Percentiles rank a stretch among this genome's conserved stretches.
Conservation (phyloP, 768 basidiomycete species). For the Macrolepiota albuminosa region DNA sequence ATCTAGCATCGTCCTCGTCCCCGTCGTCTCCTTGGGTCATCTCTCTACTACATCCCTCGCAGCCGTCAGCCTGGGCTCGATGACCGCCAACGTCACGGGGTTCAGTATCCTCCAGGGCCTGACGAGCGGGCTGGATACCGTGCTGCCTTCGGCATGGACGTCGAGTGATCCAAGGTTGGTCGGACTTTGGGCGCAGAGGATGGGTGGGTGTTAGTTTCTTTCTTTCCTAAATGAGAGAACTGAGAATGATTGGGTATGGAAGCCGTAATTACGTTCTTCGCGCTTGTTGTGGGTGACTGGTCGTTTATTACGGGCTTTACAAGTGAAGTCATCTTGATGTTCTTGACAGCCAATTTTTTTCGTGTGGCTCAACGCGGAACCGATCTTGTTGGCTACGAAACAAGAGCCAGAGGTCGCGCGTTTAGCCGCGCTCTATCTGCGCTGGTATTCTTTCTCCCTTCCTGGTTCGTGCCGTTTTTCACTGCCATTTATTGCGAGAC, state of each 20-base stretch:
- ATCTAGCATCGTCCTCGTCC: slow-evolving; percentile 77
- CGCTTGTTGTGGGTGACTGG: slow-evolving; percentile 47
- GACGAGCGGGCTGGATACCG: slow-evolving; percentile 79
- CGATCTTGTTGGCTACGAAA: slow-evolving; percentile 63
- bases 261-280: slow-evolving; percentile 57
- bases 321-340: neutral
- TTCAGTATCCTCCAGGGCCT: slow-evolving; percentile 80
- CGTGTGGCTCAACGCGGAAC: slow-evolving; percentile 58
- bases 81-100: slow-evolving; percentile 67
- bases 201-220: slow-evolving; percentile 44
- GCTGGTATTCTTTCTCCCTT: slow-evolving; percentile 68
- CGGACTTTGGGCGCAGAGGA: slow-evolving; percentile 85
- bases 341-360: slow-evolving; percentile 1
- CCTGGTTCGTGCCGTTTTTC: slow-evolving; percentile 38
- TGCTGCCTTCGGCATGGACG: slow-evolving; percentile 95
- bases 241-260: neutral
- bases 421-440: slow-evolving; percentile 70
- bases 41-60: slow-evolving; percentile 84
- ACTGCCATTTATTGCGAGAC: neutral
- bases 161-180: slow-evolving; percentile 78
- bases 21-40: slow-evolving; percentile 85
- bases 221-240: neutral
- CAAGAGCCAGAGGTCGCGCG: slow-evolving; percentile 82
- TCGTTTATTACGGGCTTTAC: neutral
- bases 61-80: slow-evolving; percentile 67